phyloP scores from a whole-genome alignment of 2,329 filamentous ascomycete genomes.

The Aspergillus aculeatinus region DNA sequence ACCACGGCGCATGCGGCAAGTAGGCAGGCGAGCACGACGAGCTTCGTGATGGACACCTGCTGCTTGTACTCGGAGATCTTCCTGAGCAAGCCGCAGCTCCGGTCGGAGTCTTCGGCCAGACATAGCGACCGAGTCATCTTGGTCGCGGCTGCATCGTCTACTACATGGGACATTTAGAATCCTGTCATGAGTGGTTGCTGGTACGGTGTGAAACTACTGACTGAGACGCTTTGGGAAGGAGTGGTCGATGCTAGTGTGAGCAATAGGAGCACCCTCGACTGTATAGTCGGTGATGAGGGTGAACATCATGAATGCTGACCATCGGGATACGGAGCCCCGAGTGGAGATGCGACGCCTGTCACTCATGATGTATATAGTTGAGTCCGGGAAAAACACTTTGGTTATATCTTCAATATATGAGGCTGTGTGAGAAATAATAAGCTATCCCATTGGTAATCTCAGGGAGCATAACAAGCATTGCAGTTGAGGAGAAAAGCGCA shows the following conservation, averaged over 20 bases:
- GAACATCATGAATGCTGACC: constrained; percentile 3
- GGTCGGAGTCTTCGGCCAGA: not conserved
- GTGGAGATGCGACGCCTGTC: not conserved
- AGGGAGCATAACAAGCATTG: not conserved
- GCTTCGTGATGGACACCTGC: constrained; percentile 30
- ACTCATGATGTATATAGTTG: not conserved
- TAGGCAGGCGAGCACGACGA: constrained; percentile 47
- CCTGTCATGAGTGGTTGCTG: not conserved
- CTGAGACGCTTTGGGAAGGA: not conserved
- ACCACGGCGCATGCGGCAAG: constrained; percentile 36
- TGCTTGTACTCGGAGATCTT: constrained; percentile 3
- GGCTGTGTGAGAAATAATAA: not conserved
- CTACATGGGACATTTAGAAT: not conserved
- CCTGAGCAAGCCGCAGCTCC: not conserved
- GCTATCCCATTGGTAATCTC: not conserved
- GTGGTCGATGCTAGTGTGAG: not conserved
- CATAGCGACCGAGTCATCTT: not conserved
- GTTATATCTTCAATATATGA: not conserved
- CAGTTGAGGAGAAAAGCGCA: not conserved
- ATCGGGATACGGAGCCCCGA: not conserved
- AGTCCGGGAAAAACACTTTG: not conserved
- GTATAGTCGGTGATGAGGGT: not conserved
- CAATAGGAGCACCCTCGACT: not conserved
- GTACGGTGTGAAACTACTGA: not conserved
- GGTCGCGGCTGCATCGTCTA: not conserved